A percentile compares a stretch with the other conserved stretches of the same genome.
phyloP scores from a whole-genome alignment of 768 basidiomycete species.

The Lactarius sanguifluus region DNA sequence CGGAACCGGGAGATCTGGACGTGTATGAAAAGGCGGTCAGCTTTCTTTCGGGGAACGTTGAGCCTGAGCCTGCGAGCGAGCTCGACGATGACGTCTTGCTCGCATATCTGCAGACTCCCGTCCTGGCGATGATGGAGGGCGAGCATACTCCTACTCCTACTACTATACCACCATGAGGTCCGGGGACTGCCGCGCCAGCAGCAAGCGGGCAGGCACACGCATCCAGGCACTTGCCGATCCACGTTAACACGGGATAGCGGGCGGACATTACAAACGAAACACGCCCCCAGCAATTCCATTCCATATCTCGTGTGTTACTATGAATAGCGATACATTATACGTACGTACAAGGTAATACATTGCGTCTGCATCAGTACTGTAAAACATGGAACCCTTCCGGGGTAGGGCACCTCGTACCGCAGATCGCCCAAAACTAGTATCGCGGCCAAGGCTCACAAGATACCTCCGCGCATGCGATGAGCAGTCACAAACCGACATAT shows the following conservation, averaged over 20 bases:
- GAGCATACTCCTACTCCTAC: neutral
- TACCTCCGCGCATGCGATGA: neutral
- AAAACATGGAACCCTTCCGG: neutral
- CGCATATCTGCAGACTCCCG: constrained; percentile 18
- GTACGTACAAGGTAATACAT: neutral
- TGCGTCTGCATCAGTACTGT: neutral
- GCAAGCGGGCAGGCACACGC: neutral
- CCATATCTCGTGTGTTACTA: neutral
- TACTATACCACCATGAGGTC: neutral
- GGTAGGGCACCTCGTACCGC: neutral
- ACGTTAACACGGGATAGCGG: neutral
- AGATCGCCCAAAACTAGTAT: neutral
- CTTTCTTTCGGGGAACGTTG: constrained; percentile 20
- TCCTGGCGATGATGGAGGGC: constrained; percentile 20
- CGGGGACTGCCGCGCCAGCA: neutral
- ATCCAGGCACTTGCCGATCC: neutral
- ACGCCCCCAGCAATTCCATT: neutral
- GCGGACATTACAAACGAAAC: neutral
- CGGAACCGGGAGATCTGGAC: constrained; percentile 18
- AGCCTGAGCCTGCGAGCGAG: constrained; percentile 21
- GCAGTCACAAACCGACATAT: neutral
- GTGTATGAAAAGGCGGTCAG: constrained; percentile 19
- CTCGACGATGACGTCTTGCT: constrained; percentile 25
- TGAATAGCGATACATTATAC: neutral
- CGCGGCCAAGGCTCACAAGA: neutral